These are phyloP conservation scores for Epichloe festucae DNA, from an alignment of 2,329 filamentous ascomycete genomes.

Conservation along the genomic window DNA sequence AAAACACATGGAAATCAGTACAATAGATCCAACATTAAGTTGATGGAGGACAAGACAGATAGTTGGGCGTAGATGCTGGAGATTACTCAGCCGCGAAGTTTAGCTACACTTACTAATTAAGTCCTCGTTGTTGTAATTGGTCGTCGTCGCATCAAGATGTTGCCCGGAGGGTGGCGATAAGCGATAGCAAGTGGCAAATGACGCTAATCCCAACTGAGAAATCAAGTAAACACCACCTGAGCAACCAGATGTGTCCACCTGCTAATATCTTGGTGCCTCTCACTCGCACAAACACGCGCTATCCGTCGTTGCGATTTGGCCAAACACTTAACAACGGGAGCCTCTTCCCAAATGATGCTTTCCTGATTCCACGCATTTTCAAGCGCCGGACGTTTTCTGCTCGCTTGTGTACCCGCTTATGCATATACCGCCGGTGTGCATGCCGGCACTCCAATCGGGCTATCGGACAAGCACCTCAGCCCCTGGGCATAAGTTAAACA, in stretches of 20 bases:
- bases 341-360: neutral
- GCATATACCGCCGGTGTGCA: neutral
- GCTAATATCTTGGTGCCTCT: too few relatives aligned
- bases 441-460: neutral
- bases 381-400: too few relatives aligned
- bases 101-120: too few relatives aligned
- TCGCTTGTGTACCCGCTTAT: neutral
- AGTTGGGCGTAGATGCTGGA: neutral
- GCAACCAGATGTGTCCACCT: neutral
- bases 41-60: neutral
- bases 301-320: neutral
- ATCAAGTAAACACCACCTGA: slow-evolving; percentile 5
- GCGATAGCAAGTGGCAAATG: neutral
- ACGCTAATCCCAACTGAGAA: slow-evolving; percentile 3
- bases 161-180: slow-evolving; percentile 1
- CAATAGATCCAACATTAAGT: neutral
- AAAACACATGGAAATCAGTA: neutral
- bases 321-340: neutral
- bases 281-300: neutral
- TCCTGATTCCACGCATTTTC: neutral
- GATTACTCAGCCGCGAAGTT: neutral
- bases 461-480: neutral
- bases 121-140: neutral
- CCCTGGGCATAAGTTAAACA: neutral
- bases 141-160: neutral